Percentiles rank a stretch among this genome's conserved stretches.
Evolutionary conservation across 805 yeast genomes (phyloP).

Genomic region (Starmerella ratchasimensis): DNA sequence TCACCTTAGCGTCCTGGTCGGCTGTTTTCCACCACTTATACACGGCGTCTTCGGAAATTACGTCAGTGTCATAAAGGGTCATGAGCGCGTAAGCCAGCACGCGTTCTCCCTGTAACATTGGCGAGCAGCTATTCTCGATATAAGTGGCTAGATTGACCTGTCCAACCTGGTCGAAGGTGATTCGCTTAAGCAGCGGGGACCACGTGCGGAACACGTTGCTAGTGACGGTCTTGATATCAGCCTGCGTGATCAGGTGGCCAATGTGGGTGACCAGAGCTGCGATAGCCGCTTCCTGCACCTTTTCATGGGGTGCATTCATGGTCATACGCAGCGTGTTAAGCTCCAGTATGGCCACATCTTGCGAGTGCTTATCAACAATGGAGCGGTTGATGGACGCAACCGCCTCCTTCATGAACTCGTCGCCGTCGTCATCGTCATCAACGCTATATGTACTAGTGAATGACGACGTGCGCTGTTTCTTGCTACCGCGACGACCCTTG

Average conservation of each 20-base stretch:
- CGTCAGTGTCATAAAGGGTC: constrained; percentile 65
- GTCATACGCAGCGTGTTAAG: constrained; percentile 93
- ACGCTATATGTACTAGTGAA: constrained; percentile 30
- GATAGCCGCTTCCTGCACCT: constrained; percentile 71
- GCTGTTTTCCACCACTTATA: constrained; percentile 63
- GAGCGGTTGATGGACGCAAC: constrained; percentile 86
- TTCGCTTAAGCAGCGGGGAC: constrained; percentile 70
- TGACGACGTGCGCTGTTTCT: constrained; percentile 17
- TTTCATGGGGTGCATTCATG: constrained; percentile 89
- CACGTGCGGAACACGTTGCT: constrained; percentile 64
- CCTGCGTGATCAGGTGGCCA: constrained; percentile 58
- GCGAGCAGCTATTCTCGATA: constrained; percentile 36
- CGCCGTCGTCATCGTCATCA: constrained; percentile 43
- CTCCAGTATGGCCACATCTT: constrained; percentile 85
- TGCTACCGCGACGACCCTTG: background rate
- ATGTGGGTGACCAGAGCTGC: constrained; percentile 58
- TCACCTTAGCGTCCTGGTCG: constrained; percentile 35
- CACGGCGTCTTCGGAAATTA: constrained; percentile 69
- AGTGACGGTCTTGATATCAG: constrained; percentile 65
- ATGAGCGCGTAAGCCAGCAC: constrained; percentile 39
- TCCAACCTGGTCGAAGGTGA: constrained; percentile 69
- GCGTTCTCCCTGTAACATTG: constrained; percentile 30
- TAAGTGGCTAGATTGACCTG: constrained; percentile 51
- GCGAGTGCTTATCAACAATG: constrained; percentile 77
- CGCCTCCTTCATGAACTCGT: constrained; percentile 81